These are phyloP conservation scores for Phtheirospermum japonicum DNA, from an alignment of 257 asterid species.

Conservation along the genomic window DNA sequence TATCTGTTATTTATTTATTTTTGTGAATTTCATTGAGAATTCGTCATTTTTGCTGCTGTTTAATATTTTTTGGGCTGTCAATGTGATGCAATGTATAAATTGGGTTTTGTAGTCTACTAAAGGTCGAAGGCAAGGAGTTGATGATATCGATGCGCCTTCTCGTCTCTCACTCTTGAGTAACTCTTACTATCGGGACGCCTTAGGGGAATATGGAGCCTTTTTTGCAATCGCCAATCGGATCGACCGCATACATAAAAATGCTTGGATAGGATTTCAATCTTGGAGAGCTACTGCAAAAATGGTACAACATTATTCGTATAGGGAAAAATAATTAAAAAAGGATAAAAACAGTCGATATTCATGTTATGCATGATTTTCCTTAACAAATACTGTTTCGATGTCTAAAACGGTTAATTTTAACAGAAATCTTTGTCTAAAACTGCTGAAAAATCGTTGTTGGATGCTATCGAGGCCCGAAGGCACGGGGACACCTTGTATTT, in stretches of 20 bases:
- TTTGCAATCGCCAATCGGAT: constrained; percentile 90
- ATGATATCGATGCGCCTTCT: constrained; percentile 85
- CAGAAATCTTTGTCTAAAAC: constrained; percentile 75
- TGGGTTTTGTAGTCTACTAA: constrained; percentile 57
- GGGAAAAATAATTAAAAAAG: too few species aligned
- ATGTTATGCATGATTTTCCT: too few species aligned
- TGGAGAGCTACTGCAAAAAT: constrained; percentile 90
- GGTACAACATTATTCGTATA: constrained; percentile 53
- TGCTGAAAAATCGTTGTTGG: constrained; percentile 73
- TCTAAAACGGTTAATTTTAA: constrained; percentile 20
- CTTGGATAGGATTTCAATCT: constrained; percentile 98
- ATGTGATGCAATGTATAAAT: constrained; percentile 31
- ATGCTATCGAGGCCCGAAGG: constrained; percentile 59
- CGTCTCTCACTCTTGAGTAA: constrained; percentile 75
- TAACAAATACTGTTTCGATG: constrained; percentile 20
- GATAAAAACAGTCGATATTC: too few species aligned
- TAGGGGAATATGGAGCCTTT: constrained; percentile 88
- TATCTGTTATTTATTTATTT: background rate
- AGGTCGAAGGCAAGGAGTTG: constrained; percentile 79
- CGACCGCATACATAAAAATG: constrained; percentile 87
- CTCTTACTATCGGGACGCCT: constrained; percentile 66
- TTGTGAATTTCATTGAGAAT: background rate
- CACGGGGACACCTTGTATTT: constrained; percentile 86
- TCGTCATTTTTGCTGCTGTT: too few species aligned
- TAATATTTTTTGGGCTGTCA: too few species aligned